phyloP scores from a whole-genome alignment of 1,284 basidiomycete genomes.

The Boletus semigastroideus region DNA sequence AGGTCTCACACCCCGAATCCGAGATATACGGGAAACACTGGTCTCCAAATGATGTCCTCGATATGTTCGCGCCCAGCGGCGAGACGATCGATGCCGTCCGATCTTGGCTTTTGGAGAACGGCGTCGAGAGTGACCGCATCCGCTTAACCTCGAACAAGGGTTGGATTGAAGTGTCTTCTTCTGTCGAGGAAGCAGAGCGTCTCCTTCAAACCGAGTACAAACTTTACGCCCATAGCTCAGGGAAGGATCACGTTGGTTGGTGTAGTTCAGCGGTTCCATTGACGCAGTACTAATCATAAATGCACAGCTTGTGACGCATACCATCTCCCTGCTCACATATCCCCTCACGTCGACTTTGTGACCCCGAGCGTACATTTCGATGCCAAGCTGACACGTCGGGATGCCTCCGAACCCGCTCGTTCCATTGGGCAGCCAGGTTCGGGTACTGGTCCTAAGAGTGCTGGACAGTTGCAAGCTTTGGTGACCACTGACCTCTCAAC shows the following conservation, averaged over 20 bases:
- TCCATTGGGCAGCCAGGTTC: slow-evolving; percentile 34
- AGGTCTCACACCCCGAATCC: slow-evolving; percentile 45
- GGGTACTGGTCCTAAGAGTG: slow-evolving; percentile 33
- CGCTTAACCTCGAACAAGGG: slow-evolving; percentile 35
- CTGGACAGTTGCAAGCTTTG: slow-evolving; percentile 24
- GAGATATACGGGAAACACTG: slow-evolving; percentile 45
- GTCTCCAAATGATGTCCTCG: slow-evolving; percentile 36
- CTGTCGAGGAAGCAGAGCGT: slow-evolving; percentile 40
- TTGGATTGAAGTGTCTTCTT: slow-evolving; percentile 44
- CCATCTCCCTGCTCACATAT: slow-evolving; percentile 26
- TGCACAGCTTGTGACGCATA: slow-evolving; percentile 28
- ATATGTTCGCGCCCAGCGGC: slow-evolving; percentile 40
- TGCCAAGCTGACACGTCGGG: slow-evolving; percentile 31
- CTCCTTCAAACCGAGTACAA: slow-evolving; percentile 26
- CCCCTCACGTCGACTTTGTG: slow-evolving; percentile 33
- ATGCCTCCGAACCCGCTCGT: neutral
- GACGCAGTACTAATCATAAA: slow-evolving; percentile 10
- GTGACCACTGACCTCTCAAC: slow-evolving; percentile 17
- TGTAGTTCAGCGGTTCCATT: slow-evolving; percentile 6
- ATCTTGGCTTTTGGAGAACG: slow-evolving; percentile 40
- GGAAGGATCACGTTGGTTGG: slow-evolving; percentile 41
- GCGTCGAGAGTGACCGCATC: slow-evolving; percentile 34
- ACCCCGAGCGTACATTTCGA: slow-evolving; percentile 25
- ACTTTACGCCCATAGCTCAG: slow-evolving; percentile 39
- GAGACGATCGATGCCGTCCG: slow-evolving; percentile 37